These are phyloP conservation scores for Lathyrus aphaca DNA, from an alignment of 306 rosid species.

Conservation along the genomic window DNA sequence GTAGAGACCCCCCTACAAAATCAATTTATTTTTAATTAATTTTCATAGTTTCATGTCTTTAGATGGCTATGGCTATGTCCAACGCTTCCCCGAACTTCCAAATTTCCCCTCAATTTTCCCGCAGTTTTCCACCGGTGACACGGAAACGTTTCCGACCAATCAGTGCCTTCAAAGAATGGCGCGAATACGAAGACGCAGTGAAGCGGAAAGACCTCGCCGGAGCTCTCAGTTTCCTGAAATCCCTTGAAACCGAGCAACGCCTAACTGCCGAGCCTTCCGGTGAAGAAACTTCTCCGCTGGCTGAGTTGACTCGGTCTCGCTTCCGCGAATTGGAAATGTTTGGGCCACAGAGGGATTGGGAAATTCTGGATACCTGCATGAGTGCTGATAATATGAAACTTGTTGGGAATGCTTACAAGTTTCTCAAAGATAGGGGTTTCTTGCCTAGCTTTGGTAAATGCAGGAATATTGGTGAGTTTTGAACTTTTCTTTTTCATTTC, in stretches of 20 bases:
- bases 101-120: constrained; percentile 25
- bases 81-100: constrained; percentile 36
- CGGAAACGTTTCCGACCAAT: constrained; percentile 4
- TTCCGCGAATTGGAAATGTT: constrained; percentile 54
- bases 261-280: constrained; percentile 38
- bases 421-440: constrained; percentile 78
- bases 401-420: constrained; percentile 76
- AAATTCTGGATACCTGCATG: constrained; percentile 84
- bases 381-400: constrained; percentile 98
- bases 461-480: constrained; percentile 76
- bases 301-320: constrained; percentile 52
- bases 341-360: constrained; percentile 92
- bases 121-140: constrained; percentile 23
- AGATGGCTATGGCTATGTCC: constrained; percentile 66
- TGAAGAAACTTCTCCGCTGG: constrained; percentile 30
- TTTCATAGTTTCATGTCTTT: neutral
- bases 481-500: neutral
- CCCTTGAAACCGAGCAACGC: constrained; percentile 51
- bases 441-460: constrained; percentile 86
- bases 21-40: neutral
- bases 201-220: constrained; percentile 91
- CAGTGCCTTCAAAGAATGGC: constrained; percentile 78
- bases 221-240: constrained; percentile 72
- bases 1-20: too few relatives aligned
- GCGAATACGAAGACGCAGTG: constrained; percentile 89